A percentile compares a stretch with the other conserved stretches of the same genome.
Conservation (phyloP, 2,329 filamentous ascomycete species). For the Aureobasidium leucospermi region DNA sequence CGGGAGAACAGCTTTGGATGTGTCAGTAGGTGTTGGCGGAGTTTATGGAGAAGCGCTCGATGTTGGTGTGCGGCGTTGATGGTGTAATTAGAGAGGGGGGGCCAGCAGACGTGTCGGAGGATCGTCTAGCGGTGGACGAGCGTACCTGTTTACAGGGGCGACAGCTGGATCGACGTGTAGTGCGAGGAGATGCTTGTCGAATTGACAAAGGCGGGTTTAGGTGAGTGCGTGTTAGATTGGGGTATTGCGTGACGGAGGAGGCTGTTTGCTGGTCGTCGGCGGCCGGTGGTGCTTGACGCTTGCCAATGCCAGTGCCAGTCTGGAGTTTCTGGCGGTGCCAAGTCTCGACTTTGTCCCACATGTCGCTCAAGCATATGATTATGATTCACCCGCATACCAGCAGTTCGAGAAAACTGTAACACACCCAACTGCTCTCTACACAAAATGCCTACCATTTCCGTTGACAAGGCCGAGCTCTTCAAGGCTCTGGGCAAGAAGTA, state of each 20-base stretch:
- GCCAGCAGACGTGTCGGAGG: slow-evolving; percentile 8
- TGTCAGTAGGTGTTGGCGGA: background rate
- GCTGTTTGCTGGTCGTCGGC: background rate
- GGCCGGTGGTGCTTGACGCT: background rate
- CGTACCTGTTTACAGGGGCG: slow-evolving; percentile 4
- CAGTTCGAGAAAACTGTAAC: background rate
- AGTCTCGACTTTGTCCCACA: background rate
- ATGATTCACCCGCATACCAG: slow-evolving; percentile 8
- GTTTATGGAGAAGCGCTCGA: background rate
- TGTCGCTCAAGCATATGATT: background rate
- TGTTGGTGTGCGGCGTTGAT: slow-evolving; percentile 15
- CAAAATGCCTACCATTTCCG: slow-evolving; percentile 90
- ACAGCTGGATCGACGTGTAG: background rate
- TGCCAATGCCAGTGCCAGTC: background rate
- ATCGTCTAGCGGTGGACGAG: background rate
- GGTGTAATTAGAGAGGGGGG: slow-evolving; percentile 11
- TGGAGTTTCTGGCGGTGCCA: slow-evolving; percentile 1
- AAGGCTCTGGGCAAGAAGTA: slow-evolving; percentile 85
- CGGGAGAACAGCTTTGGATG: background rate
- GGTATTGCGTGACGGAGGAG: background rate
- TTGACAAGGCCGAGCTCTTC: slow-evolving; percentile 94
- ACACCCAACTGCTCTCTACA: slow-evolving; percentile 10
- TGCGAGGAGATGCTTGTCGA: background rate
- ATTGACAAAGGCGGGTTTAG: background rate
- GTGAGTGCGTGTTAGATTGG: background rate